Evolutionary conservation across 1,284 basidiomycete genomes (phyloP), one percentile per base, ranked within the genome.

Genomic region (Boletus semigastroideus): DNA sequence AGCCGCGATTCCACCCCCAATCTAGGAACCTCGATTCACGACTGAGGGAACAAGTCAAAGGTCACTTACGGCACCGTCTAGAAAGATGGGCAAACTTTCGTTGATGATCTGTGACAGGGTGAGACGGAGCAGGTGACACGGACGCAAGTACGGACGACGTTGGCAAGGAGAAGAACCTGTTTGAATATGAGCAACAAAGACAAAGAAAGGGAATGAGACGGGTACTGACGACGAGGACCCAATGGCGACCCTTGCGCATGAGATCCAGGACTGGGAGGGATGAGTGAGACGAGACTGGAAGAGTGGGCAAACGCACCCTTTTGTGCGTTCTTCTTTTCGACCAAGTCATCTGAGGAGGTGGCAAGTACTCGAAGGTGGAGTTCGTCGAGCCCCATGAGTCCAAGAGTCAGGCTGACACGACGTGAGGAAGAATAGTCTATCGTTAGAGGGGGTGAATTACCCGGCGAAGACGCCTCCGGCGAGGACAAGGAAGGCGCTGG

Each of bases 301-400:
- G 40, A 16, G 5, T 27, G 31, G 5, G 5, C 4, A 17, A 2
- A 53, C 63, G n/a, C 46, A 84, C 87, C 87, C 74, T 83, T 89
- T 56, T 78, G 76, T 0, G 92, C 92, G 53, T 92, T 86, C 48
- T 69, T 65, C 58, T 81, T 78, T 68, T 94, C 90, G 40, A 66
- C 74, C 1, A 72, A 62, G 62, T 94, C 82, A 19, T 86, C 87
- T 0, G 92, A 94, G 1, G 90, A 91, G 0, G 85, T 79, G 1
- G 90, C 77, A 22, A 96, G 77, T 1, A 97, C 94, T 27, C 92
- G 86, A 17, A 98, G 78, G 64, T 97, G 94, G 40, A 98, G 80
- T 61, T 94, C 90, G 63, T 98, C 95, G 17, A 97, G 82, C 2
- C 95, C 94, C 94, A 97, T 97, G 30, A 97, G 77, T 6, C 92